phyloP scores from a whole-genome alignment of 495 filamentous ascomycete genomes.

The Xylaria scruposa region DNA sequence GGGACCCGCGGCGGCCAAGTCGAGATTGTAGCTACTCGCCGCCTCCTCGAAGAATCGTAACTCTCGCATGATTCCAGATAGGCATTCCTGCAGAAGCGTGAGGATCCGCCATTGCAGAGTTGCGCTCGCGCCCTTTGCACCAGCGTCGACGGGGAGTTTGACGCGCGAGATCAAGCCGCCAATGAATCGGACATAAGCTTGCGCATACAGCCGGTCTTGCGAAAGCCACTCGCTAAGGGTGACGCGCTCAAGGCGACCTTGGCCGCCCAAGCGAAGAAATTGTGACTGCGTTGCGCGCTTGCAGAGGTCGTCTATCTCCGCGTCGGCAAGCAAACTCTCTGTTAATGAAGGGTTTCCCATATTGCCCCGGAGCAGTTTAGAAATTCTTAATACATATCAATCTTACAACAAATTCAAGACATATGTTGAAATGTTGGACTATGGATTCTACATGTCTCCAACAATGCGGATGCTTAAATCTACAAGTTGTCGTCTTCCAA shows the following conservation, averaged over 20 bases:
- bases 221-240: constrained; percentile 72
- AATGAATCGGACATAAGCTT: constrained; percentile 73
- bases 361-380: constrained; percentile 30
- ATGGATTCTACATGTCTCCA: neutral
- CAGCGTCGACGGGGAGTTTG: constrained; percentile 53
- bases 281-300: constrained; percentile 66
- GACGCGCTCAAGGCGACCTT: constrained; percentile 63
- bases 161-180: constrained; percentile 70
- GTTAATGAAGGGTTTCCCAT: constrained; percentile 54
- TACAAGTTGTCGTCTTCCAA: neutral
- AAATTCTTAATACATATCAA: neutral
- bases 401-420: neutral
- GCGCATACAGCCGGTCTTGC: constrained; percentile 78
- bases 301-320: constrained; percentile 44
- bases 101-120: constrained; percentile 58
- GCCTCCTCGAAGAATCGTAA: constrained; percentile 72
- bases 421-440: neutral
- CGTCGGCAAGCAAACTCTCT: constrained; percentile 55
- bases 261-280: constrained; percentile 72
- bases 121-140: constrained; percentile 41
- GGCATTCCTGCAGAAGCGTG: constrained; percentile 64
- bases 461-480: neutral
- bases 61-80: constrained; percentile 71
- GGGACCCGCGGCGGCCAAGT: constrained; percentile 51
- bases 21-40: constrained; percentile 65